phyloP scores from a whole-genome alignment of 1,139 yeast genomes.

The Debaryomycetaceae sp. region DNA sequence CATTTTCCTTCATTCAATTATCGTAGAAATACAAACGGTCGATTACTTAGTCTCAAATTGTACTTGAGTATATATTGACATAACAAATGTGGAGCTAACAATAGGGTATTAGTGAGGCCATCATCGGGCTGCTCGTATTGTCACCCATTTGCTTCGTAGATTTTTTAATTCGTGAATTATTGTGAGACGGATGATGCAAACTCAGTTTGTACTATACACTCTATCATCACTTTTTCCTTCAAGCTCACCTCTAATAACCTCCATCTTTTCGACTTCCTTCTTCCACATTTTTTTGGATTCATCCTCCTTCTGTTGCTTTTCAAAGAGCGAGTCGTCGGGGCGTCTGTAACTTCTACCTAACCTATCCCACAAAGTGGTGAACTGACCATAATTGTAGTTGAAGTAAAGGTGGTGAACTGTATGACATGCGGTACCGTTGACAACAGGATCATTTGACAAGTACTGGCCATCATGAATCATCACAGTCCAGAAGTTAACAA shows the following conservation, averaged over 20 bases:
- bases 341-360: constrained; percentile 88
- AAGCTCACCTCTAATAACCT: constrained; percentile 69
- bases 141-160: no score
- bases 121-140: no score
- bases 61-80: not conserved
- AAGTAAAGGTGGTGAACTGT: constrained; percentile 94
- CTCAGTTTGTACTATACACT: constrained; percentile 21
- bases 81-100: no score
- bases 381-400: constrained; percentile 97
- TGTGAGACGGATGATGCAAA: not conserved
- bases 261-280: constrained; percentile 73
- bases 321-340: constrained; percentile 86
- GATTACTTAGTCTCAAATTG: not conserved
- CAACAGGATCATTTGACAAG: constrained; percentile 85
- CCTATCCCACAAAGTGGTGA: constrained; percentile 97
- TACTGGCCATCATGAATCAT: constrained; percentile 98
- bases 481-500: constrained; percentile 96
- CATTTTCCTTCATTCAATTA: not conserved
- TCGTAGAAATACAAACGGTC: not conserved
- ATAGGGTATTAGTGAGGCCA: no score
- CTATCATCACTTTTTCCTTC: constrained; percentile 70
- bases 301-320: constrained; percentile 50
- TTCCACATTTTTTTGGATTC: constrained; percentile 62
- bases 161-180: no score
- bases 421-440: constrained; percentile 98